These are phyloP conservation scores for Raphanus raphanistrum DNA, from an alignment of 345 rosid genomes.

Conservation along the genomic window DNA sequence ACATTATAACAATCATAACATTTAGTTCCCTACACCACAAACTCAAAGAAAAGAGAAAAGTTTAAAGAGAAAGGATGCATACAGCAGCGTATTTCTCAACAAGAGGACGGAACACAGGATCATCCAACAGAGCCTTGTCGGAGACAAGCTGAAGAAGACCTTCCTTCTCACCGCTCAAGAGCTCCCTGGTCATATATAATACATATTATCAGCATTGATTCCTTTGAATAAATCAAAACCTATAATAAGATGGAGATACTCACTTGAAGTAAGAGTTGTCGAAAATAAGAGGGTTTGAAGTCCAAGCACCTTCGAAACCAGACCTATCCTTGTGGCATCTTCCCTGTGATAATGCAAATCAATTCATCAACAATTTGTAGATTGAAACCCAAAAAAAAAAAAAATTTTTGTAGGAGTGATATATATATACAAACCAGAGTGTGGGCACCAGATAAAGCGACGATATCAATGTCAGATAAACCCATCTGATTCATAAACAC, in stretches of 20 bases:
- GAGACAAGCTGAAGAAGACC: slow-evolving; percentile 75
- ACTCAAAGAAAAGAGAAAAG: not conserved
- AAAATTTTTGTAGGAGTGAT: not conserved
- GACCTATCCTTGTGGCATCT: slow-evolving; percentile 96
- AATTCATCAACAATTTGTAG: not conserved
- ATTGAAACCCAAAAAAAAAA: not conserved
- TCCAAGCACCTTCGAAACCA: slow-evolving; percentile 98
- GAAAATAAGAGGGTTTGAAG: slow-evolving; percentile 77
- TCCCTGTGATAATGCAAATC: slow-evolving; percentile 51
- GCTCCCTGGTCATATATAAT: slow-evolving; percentile 51
- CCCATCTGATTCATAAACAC: slow-evolving; percentile 79
- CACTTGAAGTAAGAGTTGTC: slow-evolving; percentile 94
- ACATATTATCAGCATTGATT: not conserved
- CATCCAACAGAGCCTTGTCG: slow-evolving; percentile 78
- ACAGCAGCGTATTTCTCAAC: slow-evolving; percentile 95
- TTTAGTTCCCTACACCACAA: not conserved
- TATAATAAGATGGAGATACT: slow-evolving; percentile 7
- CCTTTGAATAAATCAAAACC: not conserved
- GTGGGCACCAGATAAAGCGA: slow-evolving; percentile 92
- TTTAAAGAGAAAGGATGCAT: slow-evolving; percentile 1
- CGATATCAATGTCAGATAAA: slow-evolving; percentile 85
- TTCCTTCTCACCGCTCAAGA: slow-evolving; percentile 81
- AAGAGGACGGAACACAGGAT: slow-evolving; percentile 77
- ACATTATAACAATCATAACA: not conserved
- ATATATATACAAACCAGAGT: slow-evolving; percentile 54